Evolutionary conservation across 2,329 filamentous ascomycete genomes (phyloP), one percentile per base, ranked within the genome.

Genomic region (Xylariaceae sp.): DNA sequence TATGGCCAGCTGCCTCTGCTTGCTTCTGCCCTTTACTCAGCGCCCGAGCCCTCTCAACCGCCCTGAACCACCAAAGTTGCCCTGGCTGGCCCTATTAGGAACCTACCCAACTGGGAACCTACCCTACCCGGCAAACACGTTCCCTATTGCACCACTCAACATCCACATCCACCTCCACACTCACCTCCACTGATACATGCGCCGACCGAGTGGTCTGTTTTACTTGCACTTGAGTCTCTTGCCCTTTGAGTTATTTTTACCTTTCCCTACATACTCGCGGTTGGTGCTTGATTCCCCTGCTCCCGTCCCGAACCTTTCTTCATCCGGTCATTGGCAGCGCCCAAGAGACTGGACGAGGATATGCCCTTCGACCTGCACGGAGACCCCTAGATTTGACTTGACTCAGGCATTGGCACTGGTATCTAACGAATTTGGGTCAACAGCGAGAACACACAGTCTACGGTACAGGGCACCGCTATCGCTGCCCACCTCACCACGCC

Each of bases 41-140:
- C 34, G 16, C 13, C 5, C 56, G 50, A 53, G 50, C 43, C 48
- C 36, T 42, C 50, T 48, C 33, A 48, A 49, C 42, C 46, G 45
- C 54, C 7, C 48, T 50, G 45, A 46, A 16, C 11, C 51, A 49
- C 47, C 53, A 48, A 39, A 56, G 42, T 54, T 58, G 56, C 51
- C 56, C 54, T 58, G 22, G 4, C 22, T 28, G 22, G 22, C 22
- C 22, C 4, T 28, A 28, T 28, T 28, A 28, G 22, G 22, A 28
- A 58, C 56, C 56, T 58, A 56, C 56, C 56, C n/a, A 44, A 58
- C 56, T 58, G 45, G 56, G 56, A 58, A 58, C 56, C 56, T 58
- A 58, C 54, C 56, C 31, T 56, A 58, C 50, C 51, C 42, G 54
- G 59, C 57, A 60, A 64, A 63, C 62, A 65, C 68, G 66, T 66